These are phyloP conservation scores for Eucalyptus pumila DNA, from an alignment of 345 rosid genomes.

Conservation along the genomic window DNA sequence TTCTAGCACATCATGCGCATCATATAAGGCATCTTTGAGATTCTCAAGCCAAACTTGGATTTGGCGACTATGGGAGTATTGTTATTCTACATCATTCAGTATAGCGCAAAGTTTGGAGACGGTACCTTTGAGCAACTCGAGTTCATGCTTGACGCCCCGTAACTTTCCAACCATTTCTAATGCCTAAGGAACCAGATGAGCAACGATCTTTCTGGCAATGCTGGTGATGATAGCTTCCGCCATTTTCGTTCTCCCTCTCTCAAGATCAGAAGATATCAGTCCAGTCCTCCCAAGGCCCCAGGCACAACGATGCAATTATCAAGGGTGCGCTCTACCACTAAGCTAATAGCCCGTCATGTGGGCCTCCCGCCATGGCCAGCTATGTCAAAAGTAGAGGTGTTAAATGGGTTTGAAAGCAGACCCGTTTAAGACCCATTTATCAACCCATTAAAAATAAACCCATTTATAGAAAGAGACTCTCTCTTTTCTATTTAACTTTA, in stretches of 20 bases:
- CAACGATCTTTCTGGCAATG: not conserved
- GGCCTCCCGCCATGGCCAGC: fast-evolving
- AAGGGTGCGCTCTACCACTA: fast-evolving
- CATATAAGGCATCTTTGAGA: no score
- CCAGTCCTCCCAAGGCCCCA: not conserved
- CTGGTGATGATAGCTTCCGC: not conserved
- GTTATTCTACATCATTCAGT: not conserved
- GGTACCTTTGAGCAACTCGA: not conserved
- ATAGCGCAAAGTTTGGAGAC: not conserved
- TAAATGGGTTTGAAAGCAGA: no score
- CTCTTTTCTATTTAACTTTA: no score
- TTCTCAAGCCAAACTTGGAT: not conserved
- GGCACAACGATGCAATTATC: no score
- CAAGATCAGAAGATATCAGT: fast-evolving
- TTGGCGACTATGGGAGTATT: not conserved
- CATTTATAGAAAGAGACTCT: no score
- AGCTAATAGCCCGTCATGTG: no score
- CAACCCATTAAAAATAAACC: no score
- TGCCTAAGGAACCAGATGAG: not conserved
- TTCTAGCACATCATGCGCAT: not conserved
- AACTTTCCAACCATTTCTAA: not conserved
- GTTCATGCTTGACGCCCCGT: not conserved
- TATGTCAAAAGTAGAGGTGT: no score
- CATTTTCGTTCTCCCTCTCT: no score
- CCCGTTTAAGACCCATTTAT: no score